Percentiles rank a stretch among this genome's conserved stretches.
phyloP scores from a whole-genome alignment of 176 grass and related monocot species.

The Oryza officinalis region DNA sequence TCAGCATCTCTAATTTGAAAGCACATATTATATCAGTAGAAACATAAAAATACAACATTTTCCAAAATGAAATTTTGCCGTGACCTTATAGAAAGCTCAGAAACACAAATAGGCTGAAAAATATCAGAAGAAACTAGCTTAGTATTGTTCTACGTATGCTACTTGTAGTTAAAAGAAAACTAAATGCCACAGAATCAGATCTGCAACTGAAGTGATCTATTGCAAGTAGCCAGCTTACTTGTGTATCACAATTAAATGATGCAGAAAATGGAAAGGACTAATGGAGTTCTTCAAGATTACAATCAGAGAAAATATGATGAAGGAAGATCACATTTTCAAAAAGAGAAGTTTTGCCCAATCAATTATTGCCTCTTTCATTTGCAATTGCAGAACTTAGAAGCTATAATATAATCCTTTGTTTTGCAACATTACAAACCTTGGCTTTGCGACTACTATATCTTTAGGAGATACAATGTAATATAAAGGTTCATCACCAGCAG shows the following conservation, averaged over 20 bases:
- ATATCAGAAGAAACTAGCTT: slow-evolving; percentile 9
- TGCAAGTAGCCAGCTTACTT: neutral
- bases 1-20: slow-evolving; percentile 88
- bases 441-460: slow-evolving; percentile 93
- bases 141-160: neutral
- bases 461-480: slow-evolving; percentile 99
- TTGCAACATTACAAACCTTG: slow-evolving; percentile 67
- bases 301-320: neutral
- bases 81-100: neutral
- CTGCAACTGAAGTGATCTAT: neutral
- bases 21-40: slow-evolving; percentile 37
- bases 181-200: slow-evolving; percentile 6
- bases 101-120: neutral
- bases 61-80: neutral
- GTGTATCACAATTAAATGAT: neutral
- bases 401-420: slow-evolving; percentile 24
- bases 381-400: slow-evolving; percentile 2
- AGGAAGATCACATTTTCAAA: slow-evolving; percentile 11
- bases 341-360: neutral
- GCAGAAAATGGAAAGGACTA: neutral
- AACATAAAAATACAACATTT: neutral
- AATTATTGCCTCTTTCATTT: slow-evolving; percentile 19
- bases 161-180: neutral
- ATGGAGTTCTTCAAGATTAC: slow-evolving; percentile 5
- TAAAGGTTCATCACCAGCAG: slow-evolving; percentile 91